Evolutionary conservation across 1,139 yeast genomes (phyloP), one percentile per base, ranked within the genome.

Genomic region (Debaryomycetaceae sp.): DNA sequence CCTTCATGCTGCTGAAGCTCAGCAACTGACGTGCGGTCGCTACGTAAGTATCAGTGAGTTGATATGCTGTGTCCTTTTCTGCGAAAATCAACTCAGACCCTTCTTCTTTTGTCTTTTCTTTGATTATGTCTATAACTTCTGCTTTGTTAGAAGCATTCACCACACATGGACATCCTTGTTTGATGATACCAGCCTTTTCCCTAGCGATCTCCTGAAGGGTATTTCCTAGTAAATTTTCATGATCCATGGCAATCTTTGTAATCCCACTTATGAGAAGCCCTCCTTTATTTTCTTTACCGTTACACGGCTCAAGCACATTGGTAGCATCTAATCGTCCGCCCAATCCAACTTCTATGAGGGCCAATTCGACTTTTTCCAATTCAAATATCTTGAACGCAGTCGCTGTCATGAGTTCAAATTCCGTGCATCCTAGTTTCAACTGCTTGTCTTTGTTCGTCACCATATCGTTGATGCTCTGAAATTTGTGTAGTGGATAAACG

Each of bases 291-390:
- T 38, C 31, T 4, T 34, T 24, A 27, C 17, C 41, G 31, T 46
- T 57, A 40, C 44, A 77, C 44, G 50, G 83, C 13, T 50, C 51
- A 33, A 75, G 56, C 2, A 71, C 87, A 65, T 91, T 91, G 0
- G 98, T 91, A 1, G 97, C 90, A 64, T 91, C 98, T 34, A 83
- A 62, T 37, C 87, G 62, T 0, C 98, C 98, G 2, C 98, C 98
- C 6, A 91, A 69, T 0, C 98, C 98, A 3, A 89, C 97, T 59
- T 91, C 98, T 31, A 91, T 66, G 1, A 90, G 79, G 0, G 96
- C 96, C 50, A 86, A 65, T 34, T 83, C 81, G 2, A 89, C 85
- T 9, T 72, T 64, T 41, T 75, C 75, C 6, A 75, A 58, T 40
- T 75, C 75, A 62, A 91, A 91, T 34, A 87, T 80, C 56, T 84